Conservation (phyloP, 305 asterid genomes). For the Galium porrigens region DNA sequence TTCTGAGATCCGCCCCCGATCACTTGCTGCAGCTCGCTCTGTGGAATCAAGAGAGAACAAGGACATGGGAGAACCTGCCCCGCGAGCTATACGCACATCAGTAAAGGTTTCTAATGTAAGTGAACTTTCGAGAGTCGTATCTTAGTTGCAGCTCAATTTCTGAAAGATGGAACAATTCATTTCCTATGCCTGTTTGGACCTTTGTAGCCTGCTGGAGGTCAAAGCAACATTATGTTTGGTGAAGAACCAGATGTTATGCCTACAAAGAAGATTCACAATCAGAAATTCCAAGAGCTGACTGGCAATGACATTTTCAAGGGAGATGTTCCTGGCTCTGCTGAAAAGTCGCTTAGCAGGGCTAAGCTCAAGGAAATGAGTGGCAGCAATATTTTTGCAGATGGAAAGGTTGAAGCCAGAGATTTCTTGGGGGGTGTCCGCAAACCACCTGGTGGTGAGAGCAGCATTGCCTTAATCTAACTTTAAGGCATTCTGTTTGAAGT, state of each 20-base stretch:
- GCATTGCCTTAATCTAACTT: conserved; percentile 50
- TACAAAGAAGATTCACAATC: conserved; percentile 57
- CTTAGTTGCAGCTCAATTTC: neutral
- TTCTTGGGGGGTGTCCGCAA: conserved; percentile 72
- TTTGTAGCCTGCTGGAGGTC: conserved; percentile 87
- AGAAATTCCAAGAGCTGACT: conserved; percentile 64
- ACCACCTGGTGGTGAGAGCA: conserved; percentile 89
- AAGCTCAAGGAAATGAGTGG: conserved; percentile 83
- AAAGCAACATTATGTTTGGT: conserved; percentile 67
- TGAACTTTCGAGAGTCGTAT: conserved; percentile 9
- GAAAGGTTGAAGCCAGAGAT: conserved; percentile 54
- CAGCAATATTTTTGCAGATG: conserved; percentile 58
- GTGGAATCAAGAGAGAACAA: conserved; percentile 46
- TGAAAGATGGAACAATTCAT: neutral
- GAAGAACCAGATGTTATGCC: conserved; percentile 57
- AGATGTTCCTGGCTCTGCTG: conserved; percentile 55
- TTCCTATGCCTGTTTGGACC: neutral
- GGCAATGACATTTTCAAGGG: conserved; percentile 83
- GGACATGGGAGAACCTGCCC: conserved; percentile 67
- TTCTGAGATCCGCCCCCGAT: conserved; percentile 46
- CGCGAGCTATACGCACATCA: conserved; percentile 67
- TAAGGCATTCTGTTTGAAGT: neutral
- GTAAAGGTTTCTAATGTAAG: conserved; percentile 87
- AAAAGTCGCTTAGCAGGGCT: conserved; percentile 61
- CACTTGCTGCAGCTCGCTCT: conserved; percentile 44